Conservation (phyloP, 169 alveolate species). For the Plasmodium coatneyi region DNA sequence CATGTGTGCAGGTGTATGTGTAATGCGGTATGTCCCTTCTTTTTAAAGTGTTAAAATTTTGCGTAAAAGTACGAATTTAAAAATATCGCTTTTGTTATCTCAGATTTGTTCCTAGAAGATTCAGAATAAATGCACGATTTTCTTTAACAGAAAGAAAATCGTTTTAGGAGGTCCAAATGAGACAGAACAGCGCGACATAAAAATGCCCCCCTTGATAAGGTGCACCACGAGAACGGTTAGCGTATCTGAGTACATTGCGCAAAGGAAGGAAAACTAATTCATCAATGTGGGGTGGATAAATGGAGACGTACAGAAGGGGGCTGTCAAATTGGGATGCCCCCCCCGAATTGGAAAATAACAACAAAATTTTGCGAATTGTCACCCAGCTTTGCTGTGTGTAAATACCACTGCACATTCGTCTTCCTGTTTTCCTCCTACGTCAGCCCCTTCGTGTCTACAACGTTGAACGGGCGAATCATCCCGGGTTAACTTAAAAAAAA, state of each 20-base stretch:
- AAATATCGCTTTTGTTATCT: not conserved
- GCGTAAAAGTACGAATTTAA: not conserved
- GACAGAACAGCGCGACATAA: not conserved
- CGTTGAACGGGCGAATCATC: not conserved
- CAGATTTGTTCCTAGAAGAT: constrained; percentile 19
- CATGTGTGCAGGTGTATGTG: not conserved
- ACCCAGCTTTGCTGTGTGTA: not conserved
- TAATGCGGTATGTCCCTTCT: not conserved
- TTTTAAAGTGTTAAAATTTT: not conserved
- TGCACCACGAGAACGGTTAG: not conserved
- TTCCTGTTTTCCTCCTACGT: not conserved
- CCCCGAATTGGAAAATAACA: not conserved
- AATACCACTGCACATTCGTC: not conserved
- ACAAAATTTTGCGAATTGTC: not conserved
- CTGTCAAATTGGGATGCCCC: not conserved
- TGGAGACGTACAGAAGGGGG: not conserved
- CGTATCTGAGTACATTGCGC: not conserved
- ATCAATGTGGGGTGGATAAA: not conserved
- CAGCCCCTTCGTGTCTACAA: not conserved
- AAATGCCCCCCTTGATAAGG: not conserved
- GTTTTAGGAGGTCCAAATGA: not conserved
- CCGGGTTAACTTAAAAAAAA: not conserved
- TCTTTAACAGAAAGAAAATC: not conserved
- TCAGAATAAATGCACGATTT: not conserved
- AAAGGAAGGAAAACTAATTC: not conserved